Base-by-base conservation (phyloP, 345 rosid species). In the Tarenaya hassleriana region DNA sequence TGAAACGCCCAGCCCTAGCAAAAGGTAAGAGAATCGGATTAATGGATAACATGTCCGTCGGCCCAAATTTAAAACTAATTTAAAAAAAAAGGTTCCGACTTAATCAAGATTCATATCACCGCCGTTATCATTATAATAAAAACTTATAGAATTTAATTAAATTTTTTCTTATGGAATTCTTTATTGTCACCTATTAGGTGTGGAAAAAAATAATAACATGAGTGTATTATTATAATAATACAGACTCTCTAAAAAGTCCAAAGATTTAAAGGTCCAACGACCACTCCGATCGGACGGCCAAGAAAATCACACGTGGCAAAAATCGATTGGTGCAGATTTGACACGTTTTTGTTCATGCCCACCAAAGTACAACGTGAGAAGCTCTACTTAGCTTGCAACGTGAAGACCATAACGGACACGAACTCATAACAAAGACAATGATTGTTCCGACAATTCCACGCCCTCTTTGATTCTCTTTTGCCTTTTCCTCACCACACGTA, bases 281-380 rank as follows among this genome's bases (percentile, higher is more conserved):
- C 29, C 29, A 24, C 5, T 2, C 2, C 2, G 29, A 64, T 56
- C 46, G 7, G 41, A 64, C 59, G 59, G 54, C 54, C 4, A 34
- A 17, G 29, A 64, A 14, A 29, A 4, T 34, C 1, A 44, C 55
- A 58, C 64, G 54, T 58, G 53, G 41, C 35, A 11, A 37, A 10
- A 21, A 46, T 29, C 7, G 44, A 5, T 52, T 16, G 8, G 48
- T 50, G 38, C 20, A 58, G 20, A 21, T 65, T 27, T 19, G 43
- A 0, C 32, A 17, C 40, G n/a, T n/a, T n/a, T n/a, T n/a, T n/a
- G n/a, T n/a, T n/a, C n/a, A n/a, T n/a, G n/a, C n/a, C 24, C 39
- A 32, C 50, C 39, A 10, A 41, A 35, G 42, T 48, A 67, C 79
- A 72, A 81, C 81, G 84, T 81, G 81, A 75, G 70, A 57, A 60